phyloP scores from a whole-genome alignment of 495 filamentous ascomycete genomes.

The Aspergillus avenaceus region DNA sequence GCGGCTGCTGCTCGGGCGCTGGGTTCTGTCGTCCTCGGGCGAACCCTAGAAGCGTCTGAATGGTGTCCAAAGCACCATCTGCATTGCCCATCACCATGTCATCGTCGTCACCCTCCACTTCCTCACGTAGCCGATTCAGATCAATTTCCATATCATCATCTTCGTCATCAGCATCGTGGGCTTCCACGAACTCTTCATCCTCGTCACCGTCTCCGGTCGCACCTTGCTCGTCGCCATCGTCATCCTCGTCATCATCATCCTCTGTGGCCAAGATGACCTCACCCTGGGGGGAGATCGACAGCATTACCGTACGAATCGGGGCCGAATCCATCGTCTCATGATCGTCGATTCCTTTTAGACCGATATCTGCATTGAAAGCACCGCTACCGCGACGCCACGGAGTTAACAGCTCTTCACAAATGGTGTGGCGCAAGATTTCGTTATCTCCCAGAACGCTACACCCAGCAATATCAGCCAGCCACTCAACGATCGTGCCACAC shows the following conservation, averaged over 20 bases:
- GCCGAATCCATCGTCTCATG: slow-evolving; percentile 56
- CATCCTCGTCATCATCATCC: slow-evolving; percentile 47
- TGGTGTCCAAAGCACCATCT: slow-evolving; percentile 60
- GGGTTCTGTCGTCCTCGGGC: not conserved
- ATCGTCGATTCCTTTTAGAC: slow-evolving; percentile 84
- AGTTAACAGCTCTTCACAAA: slow-evolving; percentile 88
- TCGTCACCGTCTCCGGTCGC: slow-evolving; percentile 42
- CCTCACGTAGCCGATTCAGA: slow-evolving; percentile 28
- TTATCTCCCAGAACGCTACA: slow-evolving; percentile 80
- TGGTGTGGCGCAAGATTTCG: slow-evolving; percentile 69
- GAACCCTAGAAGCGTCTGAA: slow-evolving; percentile 61
- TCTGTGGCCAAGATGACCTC: slow-evolving; percentile 37
- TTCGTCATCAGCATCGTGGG: slow-evolving; percentile 38
- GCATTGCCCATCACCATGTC: slow-evolving; percentile 52
- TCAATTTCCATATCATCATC: slow-evolving; percentile 26
- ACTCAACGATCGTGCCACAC: slow-evolving; percentile 96
- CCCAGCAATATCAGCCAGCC: slow-evolving; percentile 88
- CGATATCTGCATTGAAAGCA: slow-evolving; percentile 79
- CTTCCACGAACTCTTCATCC: slow-evolving; percentile 32
- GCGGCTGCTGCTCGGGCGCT: not conserved
- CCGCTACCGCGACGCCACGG: slow-evolving; percentile 82
- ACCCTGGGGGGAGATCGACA: slow-evolving; percentile 36
- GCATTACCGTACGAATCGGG: slow-evolving; percentile 32
- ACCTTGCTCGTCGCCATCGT: slow-evolving; percentile 42
- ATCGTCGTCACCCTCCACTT: slow-evolving; percentile 30